Evolutionary conservation across 257 asterid species (phyloP).

Genomic region (Knoxia roxburghii): DNA sequence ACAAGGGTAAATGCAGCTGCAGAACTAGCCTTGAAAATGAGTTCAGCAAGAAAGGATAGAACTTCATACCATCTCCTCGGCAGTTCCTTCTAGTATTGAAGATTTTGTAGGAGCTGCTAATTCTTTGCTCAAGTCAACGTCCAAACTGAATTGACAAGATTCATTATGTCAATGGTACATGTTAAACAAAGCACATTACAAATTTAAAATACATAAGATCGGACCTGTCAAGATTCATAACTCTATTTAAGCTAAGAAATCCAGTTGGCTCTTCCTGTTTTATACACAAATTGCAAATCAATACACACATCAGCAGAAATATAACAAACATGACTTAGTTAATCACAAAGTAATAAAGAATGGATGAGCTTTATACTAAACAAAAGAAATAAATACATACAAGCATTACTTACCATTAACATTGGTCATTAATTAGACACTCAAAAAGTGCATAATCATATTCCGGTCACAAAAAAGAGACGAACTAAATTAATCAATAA

Average conservation of each 20-base stretch:
- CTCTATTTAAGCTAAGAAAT: conserved; percentile 90
- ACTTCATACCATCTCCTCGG: conserved; percentile 42
- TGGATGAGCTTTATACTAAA: background rate
- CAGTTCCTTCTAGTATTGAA: conserved; percentile 25
- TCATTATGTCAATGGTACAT: conserved; percentile 4
- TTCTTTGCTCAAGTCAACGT: conserved; percentile 65
- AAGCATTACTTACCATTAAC: background rate
- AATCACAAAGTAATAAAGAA: background rate
- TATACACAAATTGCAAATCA: conserved; percentile 4
- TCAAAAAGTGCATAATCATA: background rate
- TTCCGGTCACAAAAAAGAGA: background rate
- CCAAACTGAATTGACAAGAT: conserved; percentile 47
- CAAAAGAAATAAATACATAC: background rate
- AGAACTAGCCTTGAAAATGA: background rate
- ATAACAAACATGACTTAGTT: background rate
- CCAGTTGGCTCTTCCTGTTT: conserved; percentile 73
- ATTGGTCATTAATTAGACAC: background rate
- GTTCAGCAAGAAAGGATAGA: background rate
- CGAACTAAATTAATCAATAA: background rate
- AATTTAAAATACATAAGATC: background rate
- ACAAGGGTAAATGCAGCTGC: background rate
- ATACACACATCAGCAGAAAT: background rate
- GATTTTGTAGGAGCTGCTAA: conserved; percentile 40
- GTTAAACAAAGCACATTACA: background rate
- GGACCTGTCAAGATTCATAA: conserved; percentile 88